These are phyloP conservation scores for Galerina marginata DNA, from an alignment of 768 basidiomycete genomes.

Conservation along the genomic window DNA sequence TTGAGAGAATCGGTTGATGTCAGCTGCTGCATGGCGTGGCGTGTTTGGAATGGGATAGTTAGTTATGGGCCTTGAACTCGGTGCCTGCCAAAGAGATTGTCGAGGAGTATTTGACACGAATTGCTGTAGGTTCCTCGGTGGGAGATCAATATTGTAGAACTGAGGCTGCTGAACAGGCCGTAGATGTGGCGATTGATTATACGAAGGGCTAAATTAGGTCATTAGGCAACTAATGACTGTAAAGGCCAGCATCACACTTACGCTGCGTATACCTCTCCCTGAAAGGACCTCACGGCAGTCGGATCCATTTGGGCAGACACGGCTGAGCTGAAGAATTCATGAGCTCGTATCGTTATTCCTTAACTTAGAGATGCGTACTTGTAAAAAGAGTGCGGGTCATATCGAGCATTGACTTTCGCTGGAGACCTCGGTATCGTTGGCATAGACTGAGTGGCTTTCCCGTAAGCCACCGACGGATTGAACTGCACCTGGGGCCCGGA, in stretches of 20 bases:
- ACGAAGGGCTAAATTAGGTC: neutral
- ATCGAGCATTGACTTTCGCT: conserved; percentile 8
- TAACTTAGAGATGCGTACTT: conserved; percentile 44
- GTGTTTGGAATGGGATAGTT: conserved; percentile 2
- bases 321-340: conserved; percentile 10
- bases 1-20: conserved; percentile 8
- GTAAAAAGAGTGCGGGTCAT: conserved; percentile 54
- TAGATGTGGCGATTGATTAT: neutral
- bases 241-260: neutral
- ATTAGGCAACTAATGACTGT: neutral
- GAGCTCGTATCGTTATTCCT: neutral
- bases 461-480: conserved; percentile 56
- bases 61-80: conserved; percentile 3
- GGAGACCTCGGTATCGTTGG: neutral
- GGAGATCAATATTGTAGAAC: neutral
- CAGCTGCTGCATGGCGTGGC: conserved; percentile 2
- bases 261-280: conserved; percentile 1
- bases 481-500: conserved; percentile 36
- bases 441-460: conserved; percentile 17
- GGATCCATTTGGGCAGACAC: conserved; percentile 23
- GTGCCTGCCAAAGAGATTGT: conserved; percentile 11
- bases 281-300: neutral
- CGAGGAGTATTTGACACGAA: neutral
- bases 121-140: neutral
- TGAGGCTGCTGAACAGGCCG: neutral